Evolutionary conservation across 2,329 filamentous ascomycete species (phyloP).

Genomic region (Hymenotorrendiella dingleyae): DNA sequence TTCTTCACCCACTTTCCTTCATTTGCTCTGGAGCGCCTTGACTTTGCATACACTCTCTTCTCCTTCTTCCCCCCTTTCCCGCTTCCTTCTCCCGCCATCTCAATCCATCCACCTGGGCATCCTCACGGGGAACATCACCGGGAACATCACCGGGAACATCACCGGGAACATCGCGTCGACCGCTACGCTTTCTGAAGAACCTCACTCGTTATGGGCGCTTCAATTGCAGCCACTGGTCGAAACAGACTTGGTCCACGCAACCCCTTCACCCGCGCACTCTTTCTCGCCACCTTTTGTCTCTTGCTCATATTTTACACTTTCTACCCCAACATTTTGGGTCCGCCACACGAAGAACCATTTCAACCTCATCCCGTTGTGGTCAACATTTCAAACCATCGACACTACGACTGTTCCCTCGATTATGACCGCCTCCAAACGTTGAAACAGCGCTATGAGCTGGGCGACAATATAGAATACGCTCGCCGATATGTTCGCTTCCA

Average conservation of each 20-base stretch:
- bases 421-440: slow-evolving; percentile 40
- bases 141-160: not conserved
- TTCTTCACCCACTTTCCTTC: not conserved
- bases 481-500: slow-evolving; percentile 49
- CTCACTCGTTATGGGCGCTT: slow-evolving; percentile 21
- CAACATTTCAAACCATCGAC: slow-evolving; percentile 6
- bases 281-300: slow-evolving; percentile 21
- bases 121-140: not conserved
- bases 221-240: slow-evolving; percentile 14
- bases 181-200: not conserved
- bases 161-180: not conserved
- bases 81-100: not conserved
- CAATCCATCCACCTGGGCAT: not conserved
- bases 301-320: slow-evolving; percentile 21
- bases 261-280: slow-evolving; percentile 17
- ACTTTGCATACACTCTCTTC: not conserved
- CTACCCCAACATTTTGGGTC: slow-evolving; percentile 3
- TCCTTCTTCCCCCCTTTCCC: not conserved
- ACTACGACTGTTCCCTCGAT: slow-evolving; percentile 42
- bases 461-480: slow-evolving; percentile 48
- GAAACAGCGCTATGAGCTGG: slow-evolving; percentile 42
- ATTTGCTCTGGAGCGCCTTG: not conserved
- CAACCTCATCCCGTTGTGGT: slow-evolving; percentile 11
- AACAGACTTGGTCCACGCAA: slow-evolving; percentile 18
- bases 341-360: slow-evolving; percentile 5